Percentiles rank a stretch among this genome's conserved stretches.
These are phyloP conservation scores for Aureobasidium musti DNA, from an alignment of 2,329 filamentous ascomycete species.

Conservation along the genomic window DNA sequence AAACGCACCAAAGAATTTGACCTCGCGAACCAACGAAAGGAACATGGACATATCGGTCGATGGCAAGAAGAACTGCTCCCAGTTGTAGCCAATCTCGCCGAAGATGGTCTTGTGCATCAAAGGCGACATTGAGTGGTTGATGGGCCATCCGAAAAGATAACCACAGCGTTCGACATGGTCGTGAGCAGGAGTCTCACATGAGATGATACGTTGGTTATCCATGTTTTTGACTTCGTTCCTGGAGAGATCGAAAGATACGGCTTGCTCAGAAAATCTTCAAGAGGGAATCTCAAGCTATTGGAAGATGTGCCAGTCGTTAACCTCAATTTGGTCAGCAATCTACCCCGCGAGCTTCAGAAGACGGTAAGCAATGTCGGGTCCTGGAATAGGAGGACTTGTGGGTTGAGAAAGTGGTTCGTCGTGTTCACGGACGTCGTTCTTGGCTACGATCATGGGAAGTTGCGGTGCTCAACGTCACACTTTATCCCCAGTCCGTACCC, in stretches of 20 bases:
- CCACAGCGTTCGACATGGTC: constrained; percentile 52
- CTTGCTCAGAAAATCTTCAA: background rate
- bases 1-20: constrained; percentile 61
- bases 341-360: constrained; percentile 18
- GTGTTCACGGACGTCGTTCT: constrained; percentile 14
- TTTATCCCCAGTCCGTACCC: background rate
- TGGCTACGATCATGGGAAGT: background rate
- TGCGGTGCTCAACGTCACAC: constrained; percentile 4
- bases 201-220: constrained; percentile 23
- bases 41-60: constrained; percentile 50
- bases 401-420: constrained; percentile 13
- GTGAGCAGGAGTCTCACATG: constrained; percentile 23
- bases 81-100: constrained; percentile 53
- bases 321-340: constrained; percentile 21
- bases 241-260: background rate
- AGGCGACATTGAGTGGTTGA: constrained; percentile 60
- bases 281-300: background rate
- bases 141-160: constrained; percentile 60
- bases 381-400: background rate
- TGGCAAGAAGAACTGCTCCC: constrained; percentile 54
- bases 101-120: constrained; percentile 58
- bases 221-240: background rate
- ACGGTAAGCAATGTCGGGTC: constrained; percentile 25
- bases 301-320: constrained; percentile 14
- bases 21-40: constrained; percentile 55